Base-by-base conservation (phyloP, 208 protist genomes). In the Leptomonas seymouri region DNA sequence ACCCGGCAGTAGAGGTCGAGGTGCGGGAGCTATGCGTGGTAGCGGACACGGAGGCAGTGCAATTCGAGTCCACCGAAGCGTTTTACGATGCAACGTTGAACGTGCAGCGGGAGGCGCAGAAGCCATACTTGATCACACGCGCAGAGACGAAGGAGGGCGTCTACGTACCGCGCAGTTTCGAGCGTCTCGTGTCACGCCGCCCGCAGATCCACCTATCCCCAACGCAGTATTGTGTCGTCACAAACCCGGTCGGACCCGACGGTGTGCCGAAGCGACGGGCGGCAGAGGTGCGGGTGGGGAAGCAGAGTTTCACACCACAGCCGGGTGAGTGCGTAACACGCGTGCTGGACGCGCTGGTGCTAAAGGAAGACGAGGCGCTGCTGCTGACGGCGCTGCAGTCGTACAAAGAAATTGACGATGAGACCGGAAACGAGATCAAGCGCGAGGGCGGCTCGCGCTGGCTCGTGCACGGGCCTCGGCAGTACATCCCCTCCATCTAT, bases 221-320 rank as follows among this genome's bases (percentile, higher is more conserved):
- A 23, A 71, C 87, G 49, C 88, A 99, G 74, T 99, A 97, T 87
- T 96, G 93, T 67, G 89, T 99, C 11, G 82, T 99, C 12, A 27
- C 89, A 14, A 87, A 99, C 77, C 94, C 97, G 27, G 59, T 98
- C 42, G 85, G 80, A 44, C 15, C 42, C 1, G 54, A 88, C 61
- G 93, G 93, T 14, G 53, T 69, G 20, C 80, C 71, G 41, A 83
- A 82, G 46, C 88, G 88, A 16, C 96, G 97, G 46, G 64, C 93
- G 59, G 69, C 70, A n/a, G 82, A 97, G 61, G 72, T 99, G 15
- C 75, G 90, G 9, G 78, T 81, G 14, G 98, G 97, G 36, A 84
- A 93, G 64, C 49, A 63, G 53, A 90, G 80, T 44, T 92, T 93
- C 62, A 87, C 93, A 60, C 68, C 93, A 28, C 65, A 88, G 46